Evolutionary conservation across 1,139 yeast genomes (phyloP), one percentile per base, ranked within the genome.

Genomic region (Zygotorulaspora mrakii): DNA sequence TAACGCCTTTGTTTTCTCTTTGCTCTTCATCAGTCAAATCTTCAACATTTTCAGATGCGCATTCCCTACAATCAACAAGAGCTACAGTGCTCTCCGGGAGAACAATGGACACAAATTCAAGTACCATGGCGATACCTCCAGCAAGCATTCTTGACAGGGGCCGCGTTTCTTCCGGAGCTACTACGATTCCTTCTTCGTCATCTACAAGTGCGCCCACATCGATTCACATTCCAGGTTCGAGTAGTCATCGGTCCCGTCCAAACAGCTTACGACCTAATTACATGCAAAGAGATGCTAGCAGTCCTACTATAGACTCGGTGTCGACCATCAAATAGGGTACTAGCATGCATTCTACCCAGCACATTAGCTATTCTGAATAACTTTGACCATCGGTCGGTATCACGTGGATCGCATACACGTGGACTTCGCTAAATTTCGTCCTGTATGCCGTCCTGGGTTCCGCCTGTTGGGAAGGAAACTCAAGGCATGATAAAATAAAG

Each of bases 111-210:
- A 77, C 82, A 9, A 76, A 74, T 49, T 73, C 81, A 32, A 74
- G 80, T 46, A 74, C 80, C 1, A 66, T 76, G 8, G 82, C 82
- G 0, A 77, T 77, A n/a, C 76, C 82, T 1, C 82, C 83, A 0
- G 80, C 82, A 2, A 74, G 80, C 45, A 76, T 77, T 8, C 63
- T 77, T 66, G 82, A 76, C 46, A 62, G 81, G 42, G 62, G 71
- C 28, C 59, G 62, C 23, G 37, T 35, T 17, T 40, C 43, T 8
- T 39, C 43, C 9, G 25, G 38, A 12, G 38, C 43, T 9, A 35
- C 43, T 20, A 37, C 42, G 10, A 30, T 42, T 13, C 34, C 36
- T 23, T 37, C 42, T 36, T 36, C 43, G 21, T 20, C 43, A 13
- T 42, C 46, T 7, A 11, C 31, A 23, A 27, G 33, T 16, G 35